Base-by-base conservation (phyloP, 1,284 basidiomycete genomes). In the Ceratobasidium sp. region DNA sequence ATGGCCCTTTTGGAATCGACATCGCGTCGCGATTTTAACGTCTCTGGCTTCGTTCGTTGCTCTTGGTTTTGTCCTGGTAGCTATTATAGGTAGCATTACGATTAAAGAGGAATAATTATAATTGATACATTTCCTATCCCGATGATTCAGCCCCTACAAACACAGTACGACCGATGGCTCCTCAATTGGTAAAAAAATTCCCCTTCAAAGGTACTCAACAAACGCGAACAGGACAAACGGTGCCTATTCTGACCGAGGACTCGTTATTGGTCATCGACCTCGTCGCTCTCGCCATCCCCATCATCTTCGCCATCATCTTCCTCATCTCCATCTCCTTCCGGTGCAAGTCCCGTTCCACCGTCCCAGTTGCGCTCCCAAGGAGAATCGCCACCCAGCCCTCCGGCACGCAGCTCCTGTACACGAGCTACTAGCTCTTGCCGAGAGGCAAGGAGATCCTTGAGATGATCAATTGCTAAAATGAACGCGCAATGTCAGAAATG, bases 331-430 rank as follows among this genome's bases (percentile, higher is more conserved):
- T 86, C 83, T 40, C 83, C 82, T 57, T 85, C 85, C 59, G 81
- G 83, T 61, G 82, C 81, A 76, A 83, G 86, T 4, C 85, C 88
- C 52, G 87, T 86, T 0, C 92, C 92, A 13, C 93, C 92, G 62
- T 88, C 89, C 92, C 93, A 95, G 80, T 90, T 89, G 57, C 90
- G 86, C 81, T 94, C 92, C 92, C 93, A 94, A 51, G 90, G 83
- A 43, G 90, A 61, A 69, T 62, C 49, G 89, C 37, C 81, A 29
- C 71, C 71, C 19, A 61, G 61, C 37, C 61, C 71, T 15, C 61
- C 61, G 13, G 71, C 71, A 11, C 71, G 71, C 32, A 74, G 22
- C 34, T 74, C 71, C 61, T 90, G 85, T 3, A 95, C 84, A 3
- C 92, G 89, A 29, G 86, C 84, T 51, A 89, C 82, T 52, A 95